Base-by-base conservation (phyloP, 495 filamentous ascomycete species). In the Penicillium odoratum region DNA sequence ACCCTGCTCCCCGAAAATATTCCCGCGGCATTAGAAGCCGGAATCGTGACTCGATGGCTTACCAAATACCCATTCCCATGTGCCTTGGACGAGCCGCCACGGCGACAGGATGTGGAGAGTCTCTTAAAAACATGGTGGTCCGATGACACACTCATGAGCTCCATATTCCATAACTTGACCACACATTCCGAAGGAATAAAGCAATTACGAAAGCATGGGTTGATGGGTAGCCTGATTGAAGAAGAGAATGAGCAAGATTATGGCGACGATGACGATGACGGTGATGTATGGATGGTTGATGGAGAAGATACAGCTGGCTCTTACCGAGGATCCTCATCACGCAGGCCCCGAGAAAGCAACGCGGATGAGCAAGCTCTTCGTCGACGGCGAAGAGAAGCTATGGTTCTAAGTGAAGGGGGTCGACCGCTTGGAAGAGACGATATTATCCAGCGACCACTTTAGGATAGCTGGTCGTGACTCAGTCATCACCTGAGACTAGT, bases 231-330 rank as follows among this genome's bases (percentile, higher is more conserved):
- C 51, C 68, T 73, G 68, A 68, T 78, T 16, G 69, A 76, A 58
- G 75, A 76, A 57, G 73, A 79, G 49, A 68, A 75, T 50, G 66
- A 81, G 9, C 68, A 72, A 53, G 69, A 85, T 65, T 55, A 82
- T 69, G 61, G 75, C 43, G 67, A 81, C 68, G 60, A 81, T 69
- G 60, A 81, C 72, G 60, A 81, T 63, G 76, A 78, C 44, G 66
- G 75, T 30, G 80, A 83, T 68, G 69, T 80, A 4, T 75, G 76
- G 66, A 81, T 83, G 81, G 65, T 74, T 3, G 76, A 81, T 62
- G 76, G 72, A 3, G 76, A 79, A 40, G 74, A 79, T 26, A 78
- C 76, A 4, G 76, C 74, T 18, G 75, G 77, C 0, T 58, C 65
- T 3, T 53, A 48, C 16, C 64, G 58, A 10, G 61, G 58, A 53